These are phyloP conservation scores for Wallacemonas sp. DNA, from an alignment of 208 protist species.

Conservation along the genomic window DNA sequence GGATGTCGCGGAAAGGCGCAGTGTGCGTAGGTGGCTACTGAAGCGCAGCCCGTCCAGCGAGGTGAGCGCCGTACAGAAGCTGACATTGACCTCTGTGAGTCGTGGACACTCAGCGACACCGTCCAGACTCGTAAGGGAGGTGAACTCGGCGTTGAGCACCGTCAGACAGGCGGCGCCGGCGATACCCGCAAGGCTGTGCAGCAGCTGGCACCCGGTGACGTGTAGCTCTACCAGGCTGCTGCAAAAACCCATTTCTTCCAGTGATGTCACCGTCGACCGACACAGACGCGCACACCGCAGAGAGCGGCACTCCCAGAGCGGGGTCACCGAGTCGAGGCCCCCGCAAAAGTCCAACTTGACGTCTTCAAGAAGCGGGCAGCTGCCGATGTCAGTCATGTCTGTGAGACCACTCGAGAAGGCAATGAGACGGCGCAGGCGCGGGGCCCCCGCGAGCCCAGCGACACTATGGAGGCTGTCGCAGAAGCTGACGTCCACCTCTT, in stretches of 20 bases:
- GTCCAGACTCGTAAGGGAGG: not conserved
- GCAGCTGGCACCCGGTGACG: not conserved
- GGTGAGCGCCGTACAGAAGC: not conserved
- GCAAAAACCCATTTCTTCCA: not conserved
- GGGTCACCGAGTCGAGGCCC: not conserved
- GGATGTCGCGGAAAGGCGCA: not conserved
- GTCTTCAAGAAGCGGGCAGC: not conserved
- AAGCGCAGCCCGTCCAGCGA: not conserved
- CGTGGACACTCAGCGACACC: not conserved
- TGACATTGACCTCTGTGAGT: not conserved
- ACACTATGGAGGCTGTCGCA: not conserved
- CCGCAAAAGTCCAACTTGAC: not conserved
- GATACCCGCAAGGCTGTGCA: not conserved
- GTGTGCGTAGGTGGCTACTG: not conserved
- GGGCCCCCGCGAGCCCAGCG: not conserved
- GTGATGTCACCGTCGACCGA: not conserved
- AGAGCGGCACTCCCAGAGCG: not conserved
- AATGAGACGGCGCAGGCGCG: not conserved
- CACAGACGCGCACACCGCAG: not conserved
- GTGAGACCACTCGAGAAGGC: not conserved
- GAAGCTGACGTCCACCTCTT: constrained; percentile 1
- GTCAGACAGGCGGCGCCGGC: not conserved
- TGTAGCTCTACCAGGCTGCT: not conserved
- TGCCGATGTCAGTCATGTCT: not conserved
- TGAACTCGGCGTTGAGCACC: not conserved